A percentile compares a stretch with the other conserved stretches of the same genome.
phyloP scores from a whole-genome alignment of 192 early-diverging fungal species.

The Coemansia sp. region DNA sequence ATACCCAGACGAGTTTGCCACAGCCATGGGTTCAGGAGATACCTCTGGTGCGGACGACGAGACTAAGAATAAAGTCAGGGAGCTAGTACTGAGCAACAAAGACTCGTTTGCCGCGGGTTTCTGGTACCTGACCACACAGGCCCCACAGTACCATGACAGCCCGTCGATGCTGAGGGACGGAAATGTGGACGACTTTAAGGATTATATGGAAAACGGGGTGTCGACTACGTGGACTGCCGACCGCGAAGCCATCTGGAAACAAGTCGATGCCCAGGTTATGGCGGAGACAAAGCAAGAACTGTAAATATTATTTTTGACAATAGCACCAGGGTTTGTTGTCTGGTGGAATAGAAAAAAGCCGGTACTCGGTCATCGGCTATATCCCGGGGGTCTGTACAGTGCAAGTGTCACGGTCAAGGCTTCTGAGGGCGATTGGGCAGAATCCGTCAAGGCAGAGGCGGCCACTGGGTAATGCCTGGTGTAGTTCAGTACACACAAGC shows the following conservation, averaged over 20 bases:
- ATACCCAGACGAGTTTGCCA: neutral
- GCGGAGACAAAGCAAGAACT: too few species aligned
- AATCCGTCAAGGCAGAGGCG: too few species aligned
- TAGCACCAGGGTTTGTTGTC: too few species aligned
- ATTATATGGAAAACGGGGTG: constrained; percentile 6
- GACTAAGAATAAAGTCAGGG: constrained; percentile 6
- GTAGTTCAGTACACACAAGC: too few species aligned
- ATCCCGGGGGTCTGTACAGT: too few species aligned
- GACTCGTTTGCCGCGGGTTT: constrained; percentile 30
- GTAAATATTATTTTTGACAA: too few species aligned
- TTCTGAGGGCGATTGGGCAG: too few species aligned
- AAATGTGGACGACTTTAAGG: constrained; percentile 18
- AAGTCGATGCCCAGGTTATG: constrained; percentile 3
- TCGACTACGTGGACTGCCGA: constrained; percentile 1
- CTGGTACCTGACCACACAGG: constrained; percentile 22
- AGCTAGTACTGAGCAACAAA: constrained; percentile 19
- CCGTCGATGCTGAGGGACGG: constrained; percentile 16
- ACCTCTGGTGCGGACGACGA: neutral
- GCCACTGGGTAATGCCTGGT: too few species aligned
- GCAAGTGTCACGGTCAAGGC: too few species aligned
- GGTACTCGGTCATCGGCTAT: too few species aligned
- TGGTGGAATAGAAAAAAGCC: too few species aligned
- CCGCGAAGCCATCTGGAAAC: constrained; percentile 13
- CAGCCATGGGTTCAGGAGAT: neutral
- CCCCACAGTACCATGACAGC: constrained; percentile 2